Percentiles rank a stretch among this genome's conserved stretches.
phyloP scores from a whole-genome alignment of 179 eudicot species.

The Beta corolliflora region DNA sequence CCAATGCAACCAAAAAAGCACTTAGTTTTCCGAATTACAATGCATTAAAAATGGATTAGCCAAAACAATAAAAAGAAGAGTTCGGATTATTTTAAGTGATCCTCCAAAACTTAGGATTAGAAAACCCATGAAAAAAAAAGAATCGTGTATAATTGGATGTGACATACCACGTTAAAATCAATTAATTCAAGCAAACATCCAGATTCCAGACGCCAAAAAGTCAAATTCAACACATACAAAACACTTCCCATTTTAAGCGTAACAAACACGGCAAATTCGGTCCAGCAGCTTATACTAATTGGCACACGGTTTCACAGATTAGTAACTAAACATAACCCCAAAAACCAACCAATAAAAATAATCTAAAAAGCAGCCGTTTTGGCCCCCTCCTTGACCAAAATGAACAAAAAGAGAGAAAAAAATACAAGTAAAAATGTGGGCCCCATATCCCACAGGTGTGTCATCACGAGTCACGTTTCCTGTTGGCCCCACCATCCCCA shows the following conservation, averaged over 20 bases:
- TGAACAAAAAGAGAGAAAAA: neutral
- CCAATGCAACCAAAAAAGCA: too few species aligned
- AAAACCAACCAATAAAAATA: neutral
- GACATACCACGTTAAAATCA: constrained; percentile 21
- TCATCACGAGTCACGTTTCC: constrained; percentile 37
- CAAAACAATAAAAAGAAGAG: too few species aligned
- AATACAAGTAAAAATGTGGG: constrained; percentile 7
- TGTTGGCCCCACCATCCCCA: constrained; percentile 26
- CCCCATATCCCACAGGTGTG: constrained; percentile 26
- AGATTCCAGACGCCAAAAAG: constrained; percentile 16
- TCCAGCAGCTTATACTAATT: constrained; percentile 30
- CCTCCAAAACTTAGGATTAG: too few species aligned
- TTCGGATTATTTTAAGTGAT: too few species aligned
- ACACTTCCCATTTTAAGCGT: constrained; percentile 17
- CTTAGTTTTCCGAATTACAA: too few species aligned
- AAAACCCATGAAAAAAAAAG: too few species aligned
- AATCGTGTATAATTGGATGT: neutral
- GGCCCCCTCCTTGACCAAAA: constrained; percentile 2
- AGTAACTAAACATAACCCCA: neutral
- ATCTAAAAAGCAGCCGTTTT: neutral
- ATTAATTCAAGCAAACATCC: neutral
- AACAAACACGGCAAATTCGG: constrained; percentile 28
- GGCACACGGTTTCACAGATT: constrained; percentile 34
- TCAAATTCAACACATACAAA: constrained; percentile 20
- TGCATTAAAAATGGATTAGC: too few species aligned